Percentiles rank a stretch among this genome's conserved stretches.
Evolutionary conservation across 2,329 filamentous ascomycete genomes (phyloP).

Genomic region (Neophaeococcomyces aloes): DNA sequence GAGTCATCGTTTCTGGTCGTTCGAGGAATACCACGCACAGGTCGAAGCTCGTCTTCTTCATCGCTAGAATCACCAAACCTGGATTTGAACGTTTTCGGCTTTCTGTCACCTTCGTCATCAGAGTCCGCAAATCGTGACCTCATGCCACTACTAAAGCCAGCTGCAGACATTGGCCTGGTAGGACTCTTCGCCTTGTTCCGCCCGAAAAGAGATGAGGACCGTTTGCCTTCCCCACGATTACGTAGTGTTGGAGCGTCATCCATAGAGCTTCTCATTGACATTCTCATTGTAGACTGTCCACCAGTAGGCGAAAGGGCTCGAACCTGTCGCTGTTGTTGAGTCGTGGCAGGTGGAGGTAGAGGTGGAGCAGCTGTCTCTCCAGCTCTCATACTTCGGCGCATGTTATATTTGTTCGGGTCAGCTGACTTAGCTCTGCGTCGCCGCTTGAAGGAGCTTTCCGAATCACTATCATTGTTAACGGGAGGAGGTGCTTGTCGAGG

Average conservation of each 20-base stretch:
- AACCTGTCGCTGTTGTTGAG: too few relatives aligned
- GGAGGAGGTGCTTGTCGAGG: conserved; percentile 4
- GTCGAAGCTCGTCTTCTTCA: conserved; percentile 39
- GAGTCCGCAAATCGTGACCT: conserved; percentile 49
- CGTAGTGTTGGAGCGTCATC: conserved; percentile 26
- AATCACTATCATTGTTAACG: conserved; percentile 52
- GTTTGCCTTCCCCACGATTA: conserved; percentile 21
- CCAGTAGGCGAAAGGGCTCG: conserved; percentile 35
- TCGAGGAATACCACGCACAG: conserved; percentile 51
- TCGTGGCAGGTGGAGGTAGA: too few relatives aligned
- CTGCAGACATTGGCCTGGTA: conserved; percentile 31
- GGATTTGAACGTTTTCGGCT: conserved; percentile 31
- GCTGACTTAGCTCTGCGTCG: conserved; percentile 34
- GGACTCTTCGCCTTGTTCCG: conserved; percentile 25
- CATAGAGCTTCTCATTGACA: conserved; percentile 40
- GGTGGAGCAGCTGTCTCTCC: conserved; percentile 29
- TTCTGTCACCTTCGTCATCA: conserved; percentile 47
- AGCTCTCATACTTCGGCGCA: conserved; percentile 64
- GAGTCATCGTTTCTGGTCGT: conserved; percentile 52
- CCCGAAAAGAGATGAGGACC: conserved; percentile 31
- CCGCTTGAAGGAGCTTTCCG: conserved; percentile 64
- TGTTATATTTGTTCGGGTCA: conserved; percentile 41
- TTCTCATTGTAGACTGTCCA: conserved; percentile 34
- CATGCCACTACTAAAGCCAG: conserved; percentile 32
- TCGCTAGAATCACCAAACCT: conserved; percentile 66